These are phyloP conservation scores for Trichoderma sp. DNA, from an alignment of 2,329 filamentous ascomycete genomes.

Conservation along the genomic window DNA sequence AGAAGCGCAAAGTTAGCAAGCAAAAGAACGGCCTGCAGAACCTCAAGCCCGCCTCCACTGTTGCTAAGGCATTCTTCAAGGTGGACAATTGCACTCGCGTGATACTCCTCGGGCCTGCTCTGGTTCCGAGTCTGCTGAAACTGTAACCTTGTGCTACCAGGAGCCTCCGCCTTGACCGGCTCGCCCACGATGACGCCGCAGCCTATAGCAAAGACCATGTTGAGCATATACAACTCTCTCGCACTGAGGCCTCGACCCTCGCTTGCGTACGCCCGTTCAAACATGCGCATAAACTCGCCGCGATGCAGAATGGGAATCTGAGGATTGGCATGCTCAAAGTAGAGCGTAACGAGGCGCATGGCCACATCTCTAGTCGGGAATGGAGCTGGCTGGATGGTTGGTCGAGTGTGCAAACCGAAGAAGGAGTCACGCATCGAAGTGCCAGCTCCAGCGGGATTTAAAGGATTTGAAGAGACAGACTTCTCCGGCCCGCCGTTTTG, in stretches of 20 bases:
- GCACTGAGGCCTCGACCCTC: conserved; percentile 66
- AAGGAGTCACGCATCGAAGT: conserved; percentile 94
- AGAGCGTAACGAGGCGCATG: conserved; percentile 70
- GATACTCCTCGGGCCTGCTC: conserved; percentile 89
- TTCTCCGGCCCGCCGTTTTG: conserved; percentile 49
- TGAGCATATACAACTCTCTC: conserved; percentile 86
- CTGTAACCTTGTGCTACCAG: conserved; percentile 32
- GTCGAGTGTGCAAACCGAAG: conserved; percentile 91
- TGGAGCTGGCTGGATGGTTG: conserved; percentile 77
- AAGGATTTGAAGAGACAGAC: conserved; percentile 23
- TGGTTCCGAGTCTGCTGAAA: conserved; percentile 39
- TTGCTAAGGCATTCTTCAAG: conserved; percentile 82
- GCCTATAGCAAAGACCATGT: conserved; percentile 96
- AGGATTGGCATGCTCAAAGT: conserved; percentile 95
- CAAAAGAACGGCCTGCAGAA: conserved; percentile 87
- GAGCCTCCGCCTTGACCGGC: conserved; percentile 48
- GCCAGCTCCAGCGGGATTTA: conserved; percentile 41
- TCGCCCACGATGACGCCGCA: conserved; percentile 84
- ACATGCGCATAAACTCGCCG: conserved; percentile 83
- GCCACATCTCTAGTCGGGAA: conserved; percentile 80
- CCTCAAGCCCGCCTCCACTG: conserved; percentile 85
- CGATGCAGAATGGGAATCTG: conserved; percentile 92
- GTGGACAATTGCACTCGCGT: conserved; percentile 90
- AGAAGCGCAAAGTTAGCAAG: conserved; percentile 89
- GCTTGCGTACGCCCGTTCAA: conserved; percentile 75